Base-by-base conservation (phyloP, 345 rosid genomes). In the Draba incana region DNA sequence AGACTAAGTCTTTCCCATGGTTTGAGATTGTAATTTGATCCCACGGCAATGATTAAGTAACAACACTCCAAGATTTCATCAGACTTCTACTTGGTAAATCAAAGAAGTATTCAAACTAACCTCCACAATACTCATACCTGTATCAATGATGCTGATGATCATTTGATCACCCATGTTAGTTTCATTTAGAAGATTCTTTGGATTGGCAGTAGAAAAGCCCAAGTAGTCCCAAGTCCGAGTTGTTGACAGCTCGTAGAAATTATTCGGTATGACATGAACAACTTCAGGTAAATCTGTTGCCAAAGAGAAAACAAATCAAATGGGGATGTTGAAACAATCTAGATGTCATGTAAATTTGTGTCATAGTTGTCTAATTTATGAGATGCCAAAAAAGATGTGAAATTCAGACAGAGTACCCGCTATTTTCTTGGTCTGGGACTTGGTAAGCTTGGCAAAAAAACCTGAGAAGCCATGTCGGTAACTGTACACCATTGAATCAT, bases 181-280 rank as follows among this genome's bases (percentile, higher is more conserved):
- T 3, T 60, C 66, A 41, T 74, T 46, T 7, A 74, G 52, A 52
- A 59, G 57, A 64, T 61, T 76, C 4, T 68, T 61, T 4, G 55
- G 66, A 24, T 66, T 75, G 39, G 59, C 10, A 0, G 68, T 58
- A 41, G 83, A 82, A 27, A 81, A 57, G n/a, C 72, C 66, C 38
- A 84, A 56, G 59, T 78, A 82, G 38, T 82, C 82, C 88, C 88
- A 84, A 45, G 84, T 74, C 59, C 79, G 57, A 25, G 83, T 82
- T 51, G 88, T 84, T 70, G 77, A 59, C 42, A 74, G 58, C 43
- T 78, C 47, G 44, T 75, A 69, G 72, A 75, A 71, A 42, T 50
- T 69, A 77, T 80, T 78, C 20, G 58, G 76, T 7, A 35, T 60
- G 61, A 82, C 82, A 45, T 81, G 81, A 25, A 80, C 68, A 64